These are phyloP conservation scores for Theobroma cacao DNA, from an alignment of 345 rosid species.

Conservation along the genomic window DNA sequence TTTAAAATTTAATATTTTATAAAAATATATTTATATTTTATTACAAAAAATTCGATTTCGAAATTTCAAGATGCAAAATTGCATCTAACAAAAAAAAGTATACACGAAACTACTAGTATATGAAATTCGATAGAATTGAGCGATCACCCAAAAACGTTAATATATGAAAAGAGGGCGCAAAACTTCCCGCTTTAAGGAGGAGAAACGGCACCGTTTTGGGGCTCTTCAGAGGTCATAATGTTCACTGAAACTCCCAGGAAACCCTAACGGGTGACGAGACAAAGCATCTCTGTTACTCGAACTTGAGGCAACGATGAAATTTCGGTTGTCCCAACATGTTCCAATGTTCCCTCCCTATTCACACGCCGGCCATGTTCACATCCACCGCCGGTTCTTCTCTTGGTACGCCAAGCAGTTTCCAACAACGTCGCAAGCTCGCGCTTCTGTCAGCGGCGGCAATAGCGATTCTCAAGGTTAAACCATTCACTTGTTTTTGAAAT, in stretches of 20 bases:
- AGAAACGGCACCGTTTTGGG: background rate
- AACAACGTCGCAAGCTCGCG: constrained; percentile 37
- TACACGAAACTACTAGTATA: too few species aligned
- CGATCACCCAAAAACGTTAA: too few species aligned
- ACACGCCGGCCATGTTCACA: constrained; percentile 25
- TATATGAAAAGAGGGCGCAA: background rate
- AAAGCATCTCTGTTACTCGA: background rate
- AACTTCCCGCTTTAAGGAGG: background rate
- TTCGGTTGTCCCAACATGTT: constrained; percentile 34
- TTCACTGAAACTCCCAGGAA: background rate
- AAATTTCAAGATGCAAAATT: too few species aligned
- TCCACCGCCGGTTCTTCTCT: constrained; percentile 41
- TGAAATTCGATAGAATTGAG: too few species aligned
- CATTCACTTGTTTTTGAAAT: background rate
- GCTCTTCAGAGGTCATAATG: background rate
- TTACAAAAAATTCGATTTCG: too few species aligned
- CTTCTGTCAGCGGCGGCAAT: constrained; percentile 40
- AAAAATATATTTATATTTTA: too few species aligned
- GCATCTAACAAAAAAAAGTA: too few species aligned
- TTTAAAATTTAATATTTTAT: too few species aligned
- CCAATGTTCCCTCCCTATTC: constrained; percentile 28
- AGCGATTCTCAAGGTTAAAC: constrained; percentile 57
- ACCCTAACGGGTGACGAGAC: background rate
- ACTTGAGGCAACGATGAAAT: constrained; percentile 31
- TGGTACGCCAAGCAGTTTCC: constrained; percentile 47